These are phyloP conservation scores for Eucalyptus grandis DNA, from an alignment of 345 rosid genomes.

Conservation along the genomic window DNA sequence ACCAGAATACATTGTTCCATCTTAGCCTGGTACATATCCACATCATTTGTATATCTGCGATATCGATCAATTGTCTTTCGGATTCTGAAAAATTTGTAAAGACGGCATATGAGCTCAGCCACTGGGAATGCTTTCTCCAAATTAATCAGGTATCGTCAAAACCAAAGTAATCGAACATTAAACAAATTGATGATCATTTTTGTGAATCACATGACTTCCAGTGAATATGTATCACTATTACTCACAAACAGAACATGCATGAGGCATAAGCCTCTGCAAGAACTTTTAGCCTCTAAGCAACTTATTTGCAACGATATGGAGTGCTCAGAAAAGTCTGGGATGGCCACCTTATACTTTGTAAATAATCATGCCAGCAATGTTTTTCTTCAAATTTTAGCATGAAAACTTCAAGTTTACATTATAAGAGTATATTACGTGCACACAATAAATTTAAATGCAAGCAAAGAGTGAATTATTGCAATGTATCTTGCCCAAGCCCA, in stretches of 20 bases:
- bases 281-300: background rate
- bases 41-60: background rate
- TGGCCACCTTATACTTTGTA: background rate
- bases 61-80: background rate
- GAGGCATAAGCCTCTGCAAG: background rate
- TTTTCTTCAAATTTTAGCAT: background rate
- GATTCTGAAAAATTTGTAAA: slow-evolving; percentile 7
- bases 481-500: background rate
- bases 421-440: background rate
- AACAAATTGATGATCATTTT: background rate
- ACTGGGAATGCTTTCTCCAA: background rate
- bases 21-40: background rate
- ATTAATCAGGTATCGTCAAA: too few relatives aligned
- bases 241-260: background rate
- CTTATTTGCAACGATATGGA: background rate
- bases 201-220: background rate
- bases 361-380: background rate
- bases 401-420: background rate
- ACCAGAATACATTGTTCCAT: background rate
- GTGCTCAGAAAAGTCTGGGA: background rate
- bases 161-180: background rate
- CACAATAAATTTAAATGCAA: background rate
- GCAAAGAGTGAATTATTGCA: background rate
- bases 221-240: background rate
- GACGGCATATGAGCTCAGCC: background rate